Conservation (phyloP, 1,284 basidiomycete species). For the Afroboletus lepidellus region DNA sequence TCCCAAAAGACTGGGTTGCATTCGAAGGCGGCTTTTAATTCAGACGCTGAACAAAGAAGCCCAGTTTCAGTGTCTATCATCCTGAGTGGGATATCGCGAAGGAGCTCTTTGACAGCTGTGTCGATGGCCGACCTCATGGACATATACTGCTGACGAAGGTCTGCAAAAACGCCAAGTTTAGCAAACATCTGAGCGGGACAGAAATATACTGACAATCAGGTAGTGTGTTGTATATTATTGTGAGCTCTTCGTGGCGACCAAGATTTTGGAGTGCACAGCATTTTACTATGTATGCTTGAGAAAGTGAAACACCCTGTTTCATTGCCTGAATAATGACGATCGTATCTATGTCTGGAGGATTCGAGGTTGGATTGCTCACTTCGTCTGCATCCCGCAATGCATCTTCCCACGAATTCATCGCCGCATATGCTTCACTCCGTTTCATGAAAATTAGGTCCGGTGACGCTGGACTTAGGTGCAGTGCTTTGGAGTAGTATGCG, state of each 20-base stretch:
- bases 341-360: not conserved
- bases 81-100: constrained; percentile 4
- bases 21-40: constrained; percentile 2
- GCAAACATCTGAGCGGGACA: not conserved
- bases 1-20: not conserved
- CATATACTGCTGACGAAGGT: not conserved
- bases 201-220: not conserved
- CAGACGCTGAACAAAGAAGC: not conserved
- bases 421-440: constrained; percentile 7
- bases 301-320: not conserved
- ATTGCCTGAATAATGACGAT: constrained; percentile 1
- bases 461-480: not conserved
- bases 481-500: not conserved
- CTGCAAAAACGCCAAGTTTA: not conserved
- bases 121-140: not conserved
- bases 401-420: not conserved
- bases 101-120: not conserved
- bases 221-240: not conserved
- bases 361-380: not conserved
- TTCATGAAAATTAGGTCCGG: constrained; percentile 1
- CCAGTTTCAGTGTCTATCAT: constrained; percentile 13
- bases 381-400: not conserved
- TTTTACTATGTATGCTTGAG: constrained; percentile 2
- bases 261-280: constrained; percentile 1
- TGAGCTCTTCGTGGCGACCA: not conserved